Base-by-base conservation (phyloP, 768 basidiomycete species). In the Gloeopeniophorella convolvens region DNA sequence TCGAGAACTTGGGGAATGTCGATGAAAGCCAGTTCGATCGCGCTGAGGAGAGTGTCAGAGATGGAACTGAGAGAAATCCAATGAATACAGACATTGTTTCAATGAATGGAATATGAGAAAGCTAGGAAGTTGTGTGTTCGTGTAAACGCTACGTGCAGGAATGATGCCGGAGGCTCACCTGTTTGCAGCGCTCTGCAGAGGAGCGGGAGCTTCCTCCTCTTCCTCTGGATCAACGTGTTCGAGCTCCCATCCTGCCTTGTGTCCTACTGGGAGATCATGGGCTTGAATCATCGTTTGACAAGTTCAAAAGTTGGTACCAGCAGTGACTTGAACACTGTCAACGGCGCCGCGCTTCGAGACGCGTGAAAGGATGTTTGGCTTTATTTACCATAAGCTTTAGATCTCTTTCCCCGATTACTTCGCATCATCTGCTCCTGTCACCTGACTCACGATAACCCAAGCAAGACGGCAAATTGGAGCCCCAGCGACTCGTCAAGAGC, bases 1-100 rank as follows among this genome's bases (percentile, higher is more conserved):
- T 76, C 18, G 83, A 84, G 62, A 88, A 89, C 60, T 79, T 83
- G 21, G 82, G 79, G 55, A 89, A 87, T 13, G 73, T 76, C 12
- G 67, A 63, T 20, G 74, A 70, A 13, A 89, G 66, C 84, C 85
- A 88, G 64, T 74, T 77, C 21, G 86, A 79, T 33, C 87, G 76
- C 24, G 87, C 86, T 88, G 58, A 36, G 57, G 44, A 47, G 44
- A 55, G 48, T 54, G 53, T 20, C 53, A 40, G 55, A 32, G 20
- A 51, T 50, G 30, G 51, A 51, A 57, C 48, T 24, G 42, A 26
- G n/a, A 32, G 20, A 49, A 36, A 30, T 28, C 46, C 48, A 18
- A 33, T 35, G 16, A 33, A 5, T 24, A 60, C 67, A 60, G 48
- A 82, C 85, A 89, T 74, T 87, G 86, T 57, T 75, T 79, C 45